Evolutionary conservation across 768 basidiomycete genomes (phyloP), one percentile per base, ranked within the genome.

Genomic region (Leucogyrophana mollusca): DNA sequence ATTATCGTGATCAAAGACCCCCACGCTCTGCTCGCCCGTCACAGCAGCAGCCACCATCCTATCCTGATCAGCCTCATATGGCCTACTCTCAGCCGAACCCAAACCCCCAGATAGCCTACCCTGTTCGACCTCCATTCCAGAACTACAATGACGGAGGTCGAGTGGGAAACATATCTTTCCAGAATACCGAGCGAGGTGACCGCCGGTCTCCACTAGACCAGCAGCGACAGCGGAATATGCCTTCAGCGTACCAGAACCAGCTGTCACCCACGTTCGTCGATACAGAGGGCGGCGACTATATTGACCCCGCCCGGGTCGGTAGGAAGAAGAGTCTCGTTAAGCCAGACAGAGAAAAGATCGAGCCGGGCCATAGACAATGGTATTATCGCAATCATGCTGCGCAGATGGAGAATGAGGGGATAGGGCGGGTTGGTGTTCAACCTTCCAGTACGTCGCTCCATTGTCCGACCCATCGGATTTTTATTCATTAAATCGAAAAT

Each of bases 321-420:
- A 72, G 96, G 61, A 97, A 96, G 77, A 94, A 94, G 76, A 90
- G 86, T 62, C 77, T 99, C 14, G 90, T 97, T 43, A 74, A 78
- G 46, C 95, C 95, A 4, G 95, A 99, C 67, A 75, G 95, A 47
- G 94, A 96, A 73, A 92, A 94, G 75, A 90, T 97, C 56, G 94
- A 97, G 59, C 93, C 94, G 9, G 83, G 83, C 34, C 93, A 97
- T 73, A 80, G 93, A 40, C 85, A 94, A 58, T 98, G 87, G 85
- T 88, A 97, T 68, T 98, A 98, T 69, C 83, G 90, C 44, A 82
- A 77, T 47, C 93, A 90, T 67, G 90, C 90, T 16, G 86, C 87
- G 18, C 81, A 84, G 62, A 70, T 89, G 60, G 82, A 85, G 65
- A 74, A 85, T 46, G 83, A 88, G 58, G 76, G 81, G n/a, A 70